phyloP scores from a whole-genome alignment of 495 filamentous ascomycete species.

The Sabuloglossum arenarium region DNA sequence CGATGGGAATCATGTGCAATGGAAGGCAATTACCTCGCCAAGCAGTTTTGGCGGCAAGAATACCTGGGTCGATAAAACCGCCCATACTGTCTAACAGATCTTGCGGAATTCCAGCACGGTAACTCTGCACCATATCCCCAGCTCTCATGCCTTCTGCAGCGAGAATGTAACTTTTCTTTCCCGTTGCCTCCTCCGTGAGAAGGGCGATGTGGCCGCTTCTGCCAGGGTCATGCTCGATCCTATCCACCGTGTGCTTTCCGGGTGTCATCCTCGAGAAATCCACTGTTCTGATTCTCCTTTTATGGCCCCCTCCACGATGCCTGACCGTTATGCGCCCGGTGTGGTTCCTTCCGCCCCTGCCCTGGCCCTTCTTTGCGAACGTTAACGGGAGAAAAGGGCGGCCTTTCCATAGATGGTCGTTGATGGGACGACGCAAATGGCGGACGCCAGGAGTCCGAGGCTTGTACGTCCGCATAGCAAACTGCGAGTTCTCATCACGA shows the following conservation, averaged over 20 bases:
- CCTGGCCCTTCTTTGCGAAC: slow-evolving; percentile 73
- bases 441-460: slow-evolving; percentile 86
- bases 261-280: slow-evolving; percentile 61
- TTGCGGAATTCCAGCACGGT: slow-evolving; percentile 65
- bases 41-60: slow-evolving; percentile 80
- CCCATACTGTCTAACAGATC: slow-evolving; percentile 79
- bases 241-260: slow-evolving; percentile 68
- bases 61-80: slow-evolving; percentile 75
- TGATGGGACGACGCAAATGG: slow-evolving; percentile 76
- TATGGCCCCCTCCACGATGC: slow-evolving; percentile 78
- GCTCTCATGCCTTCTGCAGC: slow-evolving; percentile 83
- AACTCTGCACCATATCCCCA: slow-evolving; percentile 81
- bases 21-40: slow-evolving; percentile 92
- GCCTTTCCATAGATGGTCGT: slow-evolving; percentile 92
- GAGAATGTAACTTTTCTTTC: slow-evolving; percentile 66
- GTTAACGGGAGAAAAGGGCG: slow-evolving; percentile 66
- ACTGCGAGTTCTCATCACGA: slow-evolving; percentile 16
- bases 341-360: slow-evolving; percentile 82
- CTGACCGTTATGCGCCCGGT: slow-evolving; percentile 65
- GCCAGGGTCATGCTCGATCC: slow-evolving; percentile 90
- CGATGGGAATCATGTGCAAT: slow-evolving; percentile 81
- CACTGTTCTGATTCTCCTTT: slow-evolving; percentile 73
- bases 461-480: slow-evolving; percentile 64
- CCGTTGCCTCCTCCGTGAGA: slow-evolving; percentile 45
- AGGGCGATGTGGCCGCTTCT: slow-evolving; percentile 87